Percentiles rank a stretch among this genome's conserved stretches.
Evolutionary conservation across 1,284 basidiomycete species (phyloP).

Genomic region (Sporisorium iseilematis-ciliati): DNA sequence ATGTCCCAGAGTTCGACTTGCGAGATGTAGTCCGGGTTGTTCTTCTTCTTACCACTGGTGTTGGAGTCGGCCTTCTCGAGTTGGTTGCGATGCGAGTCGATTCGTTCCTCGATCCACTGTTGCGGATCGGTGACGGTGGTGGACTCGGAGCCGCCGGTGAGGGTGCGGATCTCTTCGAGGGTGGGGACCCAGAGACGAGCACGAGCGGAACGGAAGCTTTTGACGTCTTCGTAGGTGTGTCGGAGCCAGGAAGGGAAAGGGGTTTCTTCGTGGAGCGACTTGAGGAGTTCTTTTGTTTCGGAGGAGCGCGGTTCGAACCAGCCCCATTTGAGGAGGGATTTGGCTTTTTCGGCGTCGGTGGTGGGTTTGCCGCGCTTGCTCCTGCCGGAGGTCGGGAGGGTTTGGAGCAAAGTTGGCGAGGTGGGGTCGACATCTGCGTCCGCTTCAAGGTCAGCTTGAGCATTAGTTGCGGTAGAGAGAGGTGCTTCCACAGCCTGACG

Average conservation of each 20-base stretch:
- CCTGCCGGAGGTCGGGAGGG: conserved; percentile 15
- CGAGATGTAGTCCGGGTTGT: not conserved
- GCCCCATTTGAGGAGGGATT: conserved; percentile 38
- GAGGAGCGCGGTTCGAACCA: conserved; percentile 26
- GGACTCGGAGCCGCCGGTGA: conserved; percentile 10
- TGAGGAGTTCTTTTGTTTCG: not conserved
- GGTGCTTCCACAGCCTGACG: conserved; percentile 11
- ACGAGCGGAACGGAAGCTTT: conserved; percentile 48
- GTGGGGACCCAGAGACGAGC: conserved; percentile 49
- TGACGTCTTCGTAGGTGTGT: conserved; percentile 26
- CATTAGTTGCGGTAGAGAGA: not conserved
- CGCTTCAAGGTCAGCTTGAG: not conserved
- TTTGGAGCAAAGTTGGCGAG: not conserved
- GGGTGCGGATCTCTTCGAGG: conserved; percentile 13
- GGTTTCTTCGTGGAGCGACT: not conserved
- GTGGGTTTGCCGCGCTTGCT: conserved; percentile 19
- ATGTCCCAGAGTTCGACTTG: conserved; percentile 26
- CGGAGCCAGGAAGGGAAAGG: conserved; percentile 28
- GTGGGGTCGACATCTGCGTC: not conserved
- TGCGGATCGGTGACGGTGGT: conserved; percentile 23
- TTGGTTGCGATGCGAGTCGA: conserved; percentile 21
- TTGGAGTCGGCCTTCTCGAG: conserved; percentile 5
- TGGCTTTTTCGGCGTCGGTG: conserved; percentile 31
- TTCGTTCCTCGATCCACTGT: conserved; percentile 22
- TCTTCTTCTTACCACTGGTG: conserved; percentile 5